Evolutionary conservation across 768 basidiomycete species (phyloP), one percentile per base, ranked within the genome.

Genomic region (Suillus clintonianus): DNA sequence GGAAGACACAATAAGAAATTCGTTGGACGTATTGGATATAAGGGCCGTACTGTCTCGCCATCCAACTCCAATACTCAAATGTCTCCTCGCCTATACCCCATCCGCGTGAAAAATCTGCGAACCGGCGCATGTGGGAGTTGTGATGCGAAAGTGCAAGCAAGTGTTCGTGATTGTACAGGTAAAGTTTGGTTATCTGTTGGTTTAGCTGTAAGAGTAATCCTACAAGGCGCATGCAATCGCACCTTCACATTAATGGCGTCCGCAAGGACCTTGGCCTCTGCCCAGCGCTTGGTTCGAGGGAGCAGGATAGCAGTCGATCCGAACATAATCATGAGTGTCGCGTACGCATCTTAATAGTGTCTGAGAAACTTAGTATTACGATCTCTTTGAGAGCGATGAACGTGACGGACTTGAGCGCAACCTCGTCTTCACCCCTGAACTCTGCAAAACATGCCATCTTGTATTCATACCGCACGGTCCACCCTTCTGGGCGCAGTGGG

Each of bases 81-180:
- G 94, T 97, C 70, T 95, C 93, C 69, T 96, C 94, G 17, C 95
- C 96, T 61, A 98, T 98, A 9, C 94, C 93, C 97, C 97, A 98
- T 1, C 90, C 89, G n/a, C 91, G 80, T 6, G 92, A 91, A 67
- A 99, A 87, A 69, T 95, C 93, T 6, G 89, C 85, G 68, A 97
- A 97, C 65, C 87, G 87, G 39, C 89, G 86, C 64, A 97, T 84
- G 71, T 99, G 97, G 14, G 87, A 85, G 64, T 89, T 90, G 74
- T 98, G 90, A 66, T 95, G 90, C 0, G 88, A 87, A 2, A 97
- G 78, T 0, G 94, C 90, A 7, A 92, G 84, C 0, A 89, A 80
- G 51, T 92, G 88, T 68, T 97, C 95, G 66, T 89, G 90, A 68
- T 93, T 91, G 78, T 99, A 99, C 6, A 99, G 81, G 71, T 94